Base-by-base conservation (phyloP, 225 moss, liverwort and hornwort genomes). In the Marchantia polymorpha region DNA sequence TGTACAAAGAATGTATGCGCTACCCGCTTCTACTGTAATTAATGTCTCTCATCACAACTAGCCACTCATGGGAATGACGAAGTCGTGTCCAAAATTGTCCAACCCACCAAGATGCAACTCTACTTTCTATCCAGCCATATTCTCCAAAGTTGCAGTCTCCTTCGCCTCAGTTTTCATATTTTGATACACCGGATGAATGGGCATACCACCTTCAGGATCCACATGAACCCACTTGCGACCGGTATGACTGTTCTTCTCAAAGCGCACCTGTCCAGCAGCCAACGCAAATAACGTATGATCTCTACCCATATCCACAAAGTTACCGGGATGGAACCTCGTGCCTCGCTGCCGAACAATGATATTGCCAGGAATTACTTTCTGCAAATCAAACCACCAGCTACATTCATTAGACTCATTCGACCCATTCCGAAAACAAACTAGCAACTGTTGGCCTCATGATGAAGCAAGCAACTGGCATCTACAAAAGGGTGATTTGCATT, bases 311-410 rank as follows among this genome's bases (percentile, higher is more conserved):
- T 89, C 90, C 47, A 91, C 90, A 79, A 96, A 93, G 67, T 92
- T 86, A n/a, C 91, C 93, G 11, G 91, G 91, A 76, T 96, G 93
- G 67, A 96, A 93, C 81, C 85, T 88, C 48, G 95, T 93, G 78
- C 95, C 93, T 61, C 91, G 86, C 78, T 96, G 92, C 71, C 93
- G 90, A 70, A 96, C 95, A 19, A 96, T 92, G n/a, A 92, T 96
- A 64, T 93, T 96, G 39, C 93, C 93, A 26, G 95, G 89, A 53
- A 91, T 90, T 26, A 93, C 96, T 77, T 50, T 89, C 93, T 93
- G 93, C 84, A 84, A 66, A 69, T 39, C 49, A 47, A 46, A 71
- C 39, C 39, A 39, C 39, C 39, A 72, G 17, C 39, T 48, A 20
- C 25, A 23, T 65, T 20, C 10, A 22, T 64, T 49, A 64, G 23